Conservation (phyloP, 768 basidiomycete species). For the Agrocybe praecox region DNA sequence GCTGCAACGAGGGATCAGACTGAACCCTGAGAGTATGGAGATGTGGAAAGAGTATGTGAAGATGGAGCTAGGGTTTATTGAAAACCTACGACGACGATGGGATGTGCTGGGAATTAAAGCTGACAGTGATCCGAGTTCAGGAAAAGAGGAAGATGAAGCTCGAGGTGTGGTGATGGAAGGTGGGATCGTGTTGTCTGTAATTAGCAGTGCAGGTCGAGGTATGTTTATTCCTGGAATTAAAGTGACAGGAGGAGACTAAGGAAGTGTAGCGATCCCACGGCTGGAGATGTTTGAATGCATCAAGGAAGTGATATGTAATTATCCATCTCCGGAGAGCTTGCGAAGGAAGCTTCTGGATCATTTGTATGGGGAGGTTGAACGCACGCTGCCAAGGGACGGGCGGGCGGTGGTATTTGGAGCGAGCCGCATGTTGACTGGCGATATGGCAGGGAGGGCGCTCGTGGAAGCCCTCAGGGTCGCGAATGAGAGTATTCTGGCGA, state of each 20-base stretch:
- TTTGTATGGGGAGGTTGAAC: slow-evolving; percentile 36
- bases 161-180: slow-evolving; percentile 74
- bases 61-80: slow-evolving; percentile 88
- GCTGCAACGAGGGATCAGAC: slow-evolving; percentile 82
- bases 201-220: slow-evolving; percentile 77
- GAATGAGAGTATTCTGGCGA: slow-evolving; percentile 38
- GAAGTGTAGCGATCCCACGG: slow-evolving; percentile 38
- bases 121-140: slow-evolving; percentile 21
- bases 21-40: slow-evolving; percentile 70
- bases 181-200: slow-evolving; percentile 78
- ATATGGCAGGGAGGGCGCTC: slow-evolving; percentile 31
- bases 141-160: slow-evolving; percentile 43
- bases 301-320: slow-evolving; percentile 36
- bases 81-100: slow-evolving; percentile 80
- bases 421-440: slow-evolving; percentile 30
- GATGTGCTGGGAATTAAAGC: slow-evolving; percentile 69
- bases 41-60: slow-evolving; percentile 91
- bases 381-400: slow-evolving; percentile 33
- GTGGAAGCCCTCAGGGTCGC: slow-evolving; percentile 40
- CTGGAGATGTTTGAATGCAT: slow-evolving; percentile 43
- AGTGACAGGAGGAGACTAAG: slow-evolving; percentile 13
- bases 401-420: slow-evolving; percentile 39
- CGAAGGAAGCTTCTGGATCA: slow-evolving; percentile 39
- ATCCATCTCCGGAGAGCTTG: slow-evolving; percentile 36
- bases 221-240: slow-evolving; percentile 11